Evolutionary conservation across 1,284 basidiomycete genomes (phyloP).

Genomic region (Puccinia coronata): DNA sequence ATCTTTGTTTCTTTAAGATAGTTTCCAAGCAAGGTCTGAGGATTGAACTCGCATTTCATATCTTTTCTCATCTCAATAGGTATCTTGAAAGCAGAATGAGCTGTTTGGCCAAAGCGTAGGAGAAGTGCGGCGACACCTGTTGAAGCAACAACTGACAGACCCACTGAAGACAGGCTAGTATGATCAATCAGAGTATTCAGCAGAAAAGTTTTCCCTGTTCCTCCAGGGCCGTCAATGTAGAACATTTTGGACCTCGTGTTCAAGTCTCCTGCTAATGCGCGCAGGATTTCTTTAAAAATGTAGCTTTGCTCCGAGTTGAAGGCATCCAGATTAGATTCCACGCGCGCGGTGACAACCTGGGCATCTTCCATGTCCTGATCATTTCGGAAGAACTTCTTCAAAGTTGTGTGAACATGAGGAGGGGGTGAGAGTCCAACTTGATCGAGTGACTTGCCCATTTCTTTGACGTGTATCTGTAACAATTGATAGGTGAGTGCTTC

Average conservation of each 20-base stretch:
- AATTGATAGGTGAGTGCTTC: no score
- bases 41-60: conserved; percentile 54
- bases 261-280: no score
- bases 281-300: conserved; percentile 58
- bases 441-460: no score
- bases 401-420: no score
- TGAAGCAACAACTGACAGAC: conserved; percentile 58
- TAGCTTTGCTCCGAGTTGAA: no score
- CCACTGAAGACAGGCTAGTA: conserved; percentile 56
- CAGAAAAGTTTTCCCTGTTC: conserved; percentile 64
- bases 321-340: no score
- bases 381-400: no score
- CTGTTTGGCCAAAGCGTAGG: conserved; percentile 58
- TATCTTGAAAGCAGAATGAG: conserved; percentile 17
- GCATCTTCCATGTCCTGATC: no score
- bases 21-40: background rate
- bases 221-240: conserved; percentile 63
- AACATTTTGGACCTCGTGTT: conserved; percentile 58
- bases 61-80: background rate
- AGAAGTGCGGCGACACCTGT: conserved; percentile 63
- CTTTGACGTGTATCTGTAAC: no score
- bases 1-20: background rate
- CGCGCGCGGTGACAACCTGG: no score
- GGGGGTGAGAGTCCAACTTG: no score
- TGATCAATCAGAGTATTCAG: conserved; percentile 61